Evolutionary conservation across 176 grass and related monocot species (phyloP), one percentile per base, ranked within the genome.

Genomic region (Zea luxurians): DNA sequence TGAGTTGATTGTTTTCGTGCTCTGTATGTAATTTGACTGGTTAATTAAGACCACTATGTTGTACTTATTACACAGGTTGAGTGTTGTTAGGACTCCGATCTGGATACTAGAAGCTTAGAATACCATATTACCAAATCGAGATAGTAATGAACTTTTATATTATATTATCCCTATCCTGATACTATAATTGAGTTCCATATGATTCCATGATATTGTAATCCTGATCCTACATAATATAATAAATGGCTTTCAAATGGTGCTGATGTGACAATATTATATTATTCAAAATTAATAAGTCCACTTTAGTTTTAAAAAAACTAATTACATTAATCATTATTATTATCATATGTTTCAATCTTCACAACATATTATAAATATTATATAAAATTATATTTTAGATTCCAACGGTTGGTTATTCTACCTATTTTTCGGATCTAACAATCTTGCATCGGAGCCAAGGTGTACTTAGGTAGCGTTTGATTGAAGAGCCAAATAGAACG

Each of bases 11-110:
- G 13, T 68, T 53, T 18, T 55, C 54, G n/a, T 9, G 55, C 21
- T 59, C 21, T 59, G 77, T 79, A 79, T 79, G 77, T 68, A 79
- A 79, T 15, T 79, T 68, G n/a, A 44, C 18, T n/a, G 37, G 13
- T 79, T 11, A 68, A 35, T 68, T 42, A 42, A 71, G 46, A 50
- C 47, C 35, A 40, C 48, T 54, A 18, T 20, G 15, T 52, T 38
- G 6, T 37, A 64, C 46, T 58, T 75, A 12, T 41, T 57, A 8
- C n/a, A n/a, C 20, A 59, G 55, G n/a, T 59, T 59, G 3, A 59
- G 21, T 8, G 54, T 4, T 59, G 8, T 21, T 59, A 59, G 18
- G 55, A 59, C 21, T 21, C 55, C 0, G 6, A 3, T 59, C 55
- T 59, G n/a, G n/a, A 59, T 59, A n/a, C 55, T 59, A 21, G 55